phyloP scores from a whole-genome alignment of 305 asterid species.

The Ilex paraguariensis region DNA sequence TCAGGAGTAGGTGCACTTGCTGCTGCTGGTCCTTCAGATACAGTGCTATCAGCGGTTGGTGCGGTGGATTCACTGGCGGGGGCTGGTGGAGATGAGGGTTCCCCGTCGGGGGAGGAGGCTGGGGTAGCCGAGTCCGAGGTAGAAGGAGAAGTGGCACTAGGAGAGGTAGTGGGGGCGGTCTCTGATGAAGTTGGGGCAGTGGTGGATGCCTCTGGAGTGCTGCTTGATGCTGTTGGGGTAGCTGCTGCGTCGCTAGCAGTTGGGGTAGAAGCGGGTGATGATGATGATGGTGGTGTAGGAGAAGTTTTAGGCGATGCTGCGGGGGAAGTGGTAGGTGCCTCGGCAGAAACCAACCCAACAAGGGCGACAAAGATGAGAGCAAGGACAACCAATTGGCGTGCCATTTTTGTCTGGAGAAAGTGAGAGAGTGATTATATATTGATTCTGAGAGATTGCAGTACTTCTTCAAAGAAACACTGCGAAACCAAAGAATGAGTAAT shows the following conservation, averaged over 20 bases:
- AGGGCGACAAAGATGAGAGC: constrained; percentile 27
- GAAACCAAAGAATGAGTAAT: no score
- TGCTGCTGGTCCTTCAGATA: constrained; percentile 9
- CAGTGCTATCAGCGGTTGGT: constrained; percentile 6
- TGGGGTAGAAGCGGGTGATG: no score
- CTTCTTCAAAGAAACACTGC: no score
- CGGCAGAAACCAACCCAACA: constrained; percentile 31
- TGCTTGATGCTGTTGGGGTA: background rate
- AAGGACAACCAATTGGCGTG: constrained; percentile 24
- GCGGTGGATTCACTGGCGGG: constrained; percentile 11
- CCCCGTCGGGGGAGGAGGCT: constrained; percentile 12
- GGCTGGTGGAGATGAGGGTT: constrained; percentile 19
- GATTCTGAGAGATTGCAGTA: background rate
- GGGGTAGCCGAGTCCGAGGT: constrained; percentile 11
- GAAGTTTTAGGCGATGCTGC: background rate
- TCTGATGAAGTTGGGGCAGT: background rate
- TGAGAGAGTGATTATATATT: no score
- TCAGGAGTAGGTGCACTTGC: constrained; percentile 22
- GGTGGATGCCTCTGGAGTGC: constrained; percentile 1
- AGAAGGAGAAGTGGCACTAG: constrained; percentile 5
- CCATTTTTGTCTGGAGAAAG: constrained; percentile 25
- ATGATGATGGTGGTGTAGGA: no score
- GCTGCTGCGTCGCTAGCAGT: constrained; percentile 15
- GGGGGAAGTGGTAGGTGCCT: constrained; percentile 15
- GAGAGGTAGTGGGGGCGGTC: constrained; percentile 13